Base-by-base conservation (phyloP, 805 yeast species). In the Geotrichum ghanense region DNA sequence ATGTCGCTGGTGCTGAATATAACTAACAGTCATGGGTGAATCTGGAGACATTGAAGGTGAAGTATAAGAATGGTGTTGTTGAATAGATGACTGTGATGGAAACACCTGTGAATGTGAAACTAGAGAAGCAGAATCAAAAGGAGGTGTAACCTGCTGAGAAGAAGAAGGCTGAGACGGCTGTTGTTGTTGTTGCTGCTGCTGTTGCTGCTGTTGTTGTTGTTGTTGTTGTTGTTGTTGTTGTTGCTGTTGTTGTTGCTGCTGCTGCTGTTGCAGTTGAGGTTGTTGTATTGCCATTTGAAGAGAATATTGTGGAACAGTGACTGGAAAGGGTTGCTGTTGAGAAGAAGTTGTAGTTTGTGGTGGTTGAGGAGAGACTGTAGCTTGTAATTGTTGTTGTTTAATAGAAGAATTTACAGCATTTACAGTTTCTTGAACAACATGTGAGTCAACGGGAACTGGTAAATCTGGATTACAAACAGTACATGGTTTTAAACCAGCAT, bases 331-430 rank as follows among this genome's bases (percentile, higher is more conserved):
- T 24, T 24, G 27, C 27, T 24, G 27, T 12, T 7, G 7, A 12
- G 7, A 7, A 7, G 7, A 12, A 7, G 7, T 7, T 24, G 12
- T 7, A 24, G 7, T 24, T 24, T 24, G 27, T 12, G 7, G 27
- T 24, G 12, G 27, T 24, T 24, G 27, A 24, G 27, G 10, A 12
- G 7, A 7, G 12, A 12, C 27, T 7, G 40, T 7, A 35, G 21
- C 21, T 20, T n/a, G 40, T 14, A 10, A 24, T 22, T 10, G 23
- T 48, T 73, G 65, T 52, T 80, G 78, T 1, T 83, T 83, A 46
- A 81, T 77, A 35, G 68, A 61, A 41, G 69, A 57, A 58, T 82
- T 82, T 50, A 81, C 76, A 22, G 68, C 53, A 14, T 68, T 70
- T 6, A 81, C 82, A 16, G 87, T 70, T 2, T 68, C 52, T 10